Evolutionary conservation across 768 basidiomycete species (phyloP).

Genomic region (Fibroporia radiculosa): DNA sequence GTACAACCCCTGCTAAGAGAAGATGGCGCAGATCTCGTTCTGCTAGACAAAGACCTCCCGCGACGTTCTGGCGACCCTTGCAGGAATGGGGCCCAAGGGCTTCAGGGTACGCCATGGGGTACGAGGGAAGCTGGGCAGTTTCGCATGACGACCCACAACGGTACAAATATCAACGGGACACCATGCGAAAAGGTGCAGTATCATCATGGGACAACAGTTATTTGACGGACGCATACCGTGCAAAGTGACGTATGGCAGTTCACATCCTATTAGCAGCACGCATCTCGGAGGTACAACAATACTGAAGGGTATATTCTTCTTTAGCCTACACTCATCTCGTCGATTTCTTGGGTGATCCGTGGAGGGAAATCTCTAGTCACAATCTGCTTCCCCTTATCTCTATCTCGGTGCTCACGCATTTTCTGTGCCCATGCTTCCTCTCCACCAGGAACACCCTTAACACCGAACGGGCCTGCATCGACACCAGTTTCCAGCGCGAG

Average conservation of each 20-base stretch:
- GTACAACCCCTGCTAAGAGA: background rate
- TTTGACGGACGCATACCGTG: too few relatives aligned
- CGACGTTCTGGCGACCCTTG: slow-evolving; percentile 22
- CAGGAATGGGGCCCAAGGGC: slow-evolving; percentile 21
- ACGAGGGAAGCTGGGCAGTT: slow-evolving; percentile 20
- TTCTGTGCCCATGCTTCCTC: slow-evolving; percentile 21
- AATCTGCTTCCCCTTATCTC: slow-evolving; percentile 16
- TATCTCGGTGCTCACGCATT: slow-evolving; percentile 22
- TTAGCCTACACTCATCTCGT: slow-evolving; percentile 10
- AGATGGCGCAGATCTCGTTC: slow-evolving; percentile 5
- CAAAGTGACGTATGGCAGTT: too few relatives aligned
- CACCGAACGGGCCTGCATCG: slow-evolving; percentile 13
- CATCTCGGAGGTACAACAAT: background rate
- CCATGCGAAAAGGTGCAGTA: slow-evolving; percentile 14
- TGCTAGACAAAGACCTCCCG: slow-evolving; percentile 6
- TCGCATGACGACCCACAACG: slow-evolving; percentile 10
- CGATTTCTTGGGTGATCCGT: background rate
- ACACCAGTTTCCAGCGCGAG: slow-evolving; percentile 55
- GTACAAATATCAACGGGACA: slow-evolving; percentile 17
- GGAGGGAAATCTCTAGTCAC: slow-evolving; percentile 3
- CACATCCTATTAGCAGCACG: too few relatives aligned
- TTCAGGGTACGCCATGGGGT: slow-evolving; percentile 25
- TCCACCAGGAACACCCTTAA: slow-evolving; percentile 12
- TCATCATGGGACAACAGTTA: background rate
- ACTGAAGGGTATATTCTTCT: background rate